phyloP scores from a whole-genome alignment of 2,329 filamentous ascomycete species.

The Colletotrichum eleusines region DNA sequence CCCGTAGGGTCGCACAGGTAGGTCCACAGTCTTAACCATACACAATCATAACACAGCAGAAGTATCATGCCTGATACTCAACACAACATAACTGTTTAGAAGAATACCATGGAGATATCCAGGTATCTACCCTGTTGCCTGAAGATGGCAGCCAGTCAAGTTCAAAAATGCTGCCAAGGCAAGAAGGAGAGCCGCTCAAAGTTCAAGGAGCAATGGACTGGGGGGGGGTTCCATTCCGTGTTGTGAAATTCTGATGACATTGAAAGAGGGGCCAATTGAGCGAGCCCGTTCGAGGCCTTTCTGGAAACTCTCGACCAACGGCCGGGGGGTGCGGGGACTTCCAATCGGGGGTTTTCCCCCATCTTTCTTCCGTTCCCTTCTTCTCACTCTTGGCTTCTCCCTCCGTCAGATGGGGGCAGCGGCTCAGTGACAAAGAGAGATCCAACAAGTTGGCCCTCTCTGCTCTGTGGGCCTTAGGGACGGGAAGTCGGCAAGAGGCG shows the following conservation, averaged over 20 bases:
- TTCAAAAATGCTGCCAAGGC: not conserved
- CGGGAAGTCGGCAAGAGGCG: constrained; percentile 36
- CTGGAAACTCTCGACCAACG: constrained; percentile 5
- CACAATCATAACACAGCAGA: no score
- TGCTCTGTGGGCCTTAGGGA: constrained; percentile 15
- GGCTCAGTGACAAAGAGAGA: not conserved
- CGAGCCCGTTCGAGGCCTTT: constrained; percentile 15
- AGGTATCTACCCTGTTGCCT: no score
- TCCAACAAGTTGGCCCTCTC: constrained; percentile 17
- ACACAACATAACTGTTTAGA: no score
- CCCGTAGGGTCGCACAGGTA: no score
- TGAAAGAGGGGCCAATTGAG: not conserved
- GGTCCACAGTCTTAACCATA: no score
- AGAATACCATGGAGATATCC: no score
- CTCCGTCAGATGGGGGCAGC: not conserved
- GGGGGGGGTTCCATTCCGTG: not conserved
- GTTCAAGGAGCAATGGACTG: not conserved
- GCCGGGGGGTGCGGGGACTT: no score
- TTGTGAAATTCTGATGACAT: not conserved
- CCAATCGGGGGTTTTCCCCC: not conserved
- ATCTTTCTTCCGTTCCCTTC: not conserved
- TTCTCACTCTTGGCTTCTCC: not conserved
- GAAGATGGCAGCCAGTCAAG: no score
- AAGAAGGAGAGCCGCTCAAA: not conserved
- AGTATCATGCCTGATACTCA: no score